Evolutionary conservation across 176 grass and related monocot species (phyloP), one percentile per base, ranked within the genome.

Genomic region (Oryza officinalis): DNA sequence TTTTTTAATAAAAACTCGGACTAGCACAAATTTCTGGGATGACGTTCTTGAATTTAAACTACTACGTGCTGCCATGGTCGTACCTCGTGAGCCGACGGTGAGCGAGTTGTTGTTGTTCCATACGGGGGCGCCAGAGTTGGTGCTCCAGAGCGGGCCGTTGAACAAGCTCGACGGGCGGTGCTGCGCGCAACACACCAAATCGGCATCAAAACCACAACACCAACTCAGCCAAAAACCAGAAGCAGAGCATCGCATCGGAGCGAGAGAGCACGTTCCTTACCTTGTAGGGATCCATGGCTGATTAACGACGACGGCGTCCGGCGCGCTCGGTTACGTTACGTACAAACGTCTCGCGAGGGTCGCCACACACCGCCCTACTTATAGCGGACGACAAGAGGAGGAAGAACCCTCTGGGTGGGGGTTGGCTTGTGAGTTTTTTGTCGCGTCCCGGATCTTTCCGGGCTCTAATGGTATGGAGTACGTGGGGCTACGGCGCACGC

Each of bases 91-190:
- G 7, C 96, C 96, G 46, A 96, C 83, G 28, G 96, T 96, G 77
- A 96, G 93, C 13, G 96, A 99, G 82, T 76, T 77, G 74, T 99
- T 74, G 82, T 94, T 99, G 96, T 95, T 98, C 93, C 96, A 99
- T 28, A 99, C 96, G 35, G 93, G 96, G 18, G 93, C 96, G 75
- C 96, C 96, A 72, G 96, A 86, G 80, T 98, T 98, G 85, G 96
- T 98, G 77, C 91, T 98, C 93, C 96, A 98, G 61, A 89, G 57
- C 23, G 91, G 87, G 65, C 65, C 81, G 83, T 92, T 95, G 93
- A 81, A 89, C 45, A 78, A 15, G 88, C 93, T 98, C 13, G 91
- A 92, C 59, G 96, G 96, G 3, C 96, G 91, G 77, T 90, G n/a
- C 96, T 98, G 89, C 91, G 77, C 13, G 31, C 50, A 70, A 25